Conservation (phyloP, 148 eudicot species). For the Beta vulgaris region DNA sequence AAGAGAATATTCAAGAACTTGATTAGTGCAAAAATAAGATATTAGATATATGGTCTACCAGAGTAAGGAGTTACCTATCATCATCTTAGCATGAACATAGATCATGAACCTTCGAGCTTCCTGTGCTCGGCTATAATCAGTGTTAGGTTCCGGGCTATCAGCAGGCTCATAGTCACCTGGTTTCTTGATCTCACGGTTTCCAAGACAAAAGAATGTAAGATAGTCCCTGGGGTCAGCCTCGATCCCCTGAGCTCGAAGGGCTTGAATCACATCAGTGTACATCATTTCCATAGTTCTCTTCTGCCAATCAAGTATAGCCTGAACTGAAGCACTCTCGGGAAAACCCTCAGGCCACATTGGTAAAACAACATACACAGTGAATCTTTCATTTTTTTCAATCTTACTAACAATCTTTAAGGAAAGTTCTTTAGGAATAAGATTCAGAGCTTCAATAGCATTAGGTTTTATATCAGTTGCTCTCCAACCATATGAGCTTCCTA, state of each 20-base stretch:
- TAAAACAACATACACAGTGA: constrained; percentile 43
- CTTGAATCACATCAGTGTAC: constrained; percentile 47
- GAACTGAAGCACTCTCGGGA: constrained; percentile 45
- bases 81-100: constrained; percentile 57
- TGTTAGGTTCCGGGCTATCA: constrained; percentile 36
- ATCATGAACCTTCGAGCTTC: constrained; percentile 45
- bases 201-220: constrained; percentile 49
- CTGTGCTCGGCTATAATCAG: constrained; percentile 41
- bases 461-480: constrained; percentile 30
- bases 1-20: not conserved
- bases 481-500: constrained; percentile 53
- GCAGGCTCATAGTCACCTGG: constrained; percentile 40
- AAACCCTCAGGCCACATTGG: constrained; percentile 60
- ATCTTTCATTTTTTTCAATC: constrained; percentile 48
- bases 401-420: constrained; percentile 49
- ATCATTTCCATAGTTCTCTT: constrained; percentile 58
- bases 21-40: not conserved
- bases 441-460: constrained; percentile 33
- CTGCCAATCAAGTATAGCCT: constrained; percentile 59
- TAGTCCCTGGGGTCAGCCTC: constrained; percentile 42
- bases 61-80: constrained; percentile 41
- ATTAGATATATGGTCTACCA: not conserved
- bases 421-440: constrained; percentile 48
- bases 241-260: constrained; percentile 39
- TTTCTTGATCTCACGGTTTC: constrained; percentile 42